These are phyloP conservation scores for Combretum micranthum DNA, from an alignment of 345 rosid species.

Conservation along the genomic window DNA sequence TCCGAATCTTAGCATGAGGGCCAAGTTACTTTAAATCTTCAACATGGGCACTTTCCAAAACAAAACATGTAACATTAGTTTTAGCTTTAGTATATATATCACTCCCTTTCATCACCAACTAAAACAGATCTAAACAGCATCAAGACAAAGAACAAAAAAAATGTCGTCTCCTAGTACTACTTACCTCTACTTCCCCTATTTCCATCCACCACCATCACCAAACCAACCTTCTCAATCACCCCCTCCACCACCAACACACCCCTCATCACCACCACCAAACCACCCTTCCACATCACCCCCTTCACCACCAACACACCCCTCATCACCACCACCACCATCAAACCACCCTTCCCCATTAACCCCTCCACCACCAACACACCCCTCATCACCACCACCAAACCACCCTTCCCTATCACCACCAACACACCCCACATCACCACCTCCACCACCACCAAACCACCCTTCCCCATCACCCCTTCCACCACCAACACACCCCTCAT, in stretches of 20 bases:
- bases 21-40: constrained; percentile 5
- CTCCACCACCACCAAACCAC: not conserved
- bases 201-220: constrained; percentile 11
- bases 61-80: not conserved
- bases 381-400: constrained; percentile 11
- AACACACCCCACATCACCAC: not conserved
- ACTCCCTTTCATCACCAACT: constrained; percentile 4
- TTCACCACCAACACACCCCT: not conserved
- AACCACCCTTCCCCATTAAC: not conserved
- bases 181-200: constrained; percentile 5
- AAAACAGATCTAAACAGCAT: not conserved
- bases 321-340: constrained; percentile 9
- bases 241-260: not conserved
- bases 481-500: constrained; percentile 2
- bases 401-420: not conserved
- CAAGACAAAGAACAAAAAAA: not conserved
- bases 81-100: not conserved
- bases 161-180: constrained; percentile 1
- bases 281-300: not conserved
- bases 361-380: too few relatives aligned
- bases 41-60: not conserved
- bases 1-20: constrained; percentile 9
- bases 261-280: not conserved
- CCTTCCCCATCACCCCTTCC: not conserved
- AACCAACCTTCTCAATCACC: not conserved